Evolutionary conservation across 805 yeast genomes (phyloP).

Genomic region (Yamadazyma akitaensis): DNA sequence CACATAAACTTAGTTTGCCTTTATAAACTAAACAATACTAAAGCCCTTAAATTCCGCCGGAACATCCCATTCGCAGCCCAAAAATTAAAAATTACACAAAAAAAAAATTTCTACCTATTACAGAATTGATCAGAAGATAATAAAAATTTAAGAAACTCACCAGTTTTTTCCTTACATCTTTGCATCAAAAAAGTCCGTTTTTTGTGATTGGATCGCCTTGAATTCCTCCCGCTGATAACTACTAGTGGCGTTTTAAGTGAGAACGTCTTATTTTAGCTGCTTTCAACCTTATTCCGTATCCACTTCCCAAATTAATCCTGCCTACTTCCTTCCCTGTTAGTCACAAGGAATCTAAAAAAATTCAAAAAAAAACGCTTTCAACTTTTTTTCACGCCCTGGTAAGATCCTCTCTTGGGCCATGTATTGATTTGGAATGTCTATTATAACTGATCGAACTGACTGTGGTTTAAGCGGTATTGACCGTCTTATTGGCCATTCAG

Average conservation of each 20-base stretch:
- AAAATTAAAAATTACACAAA: slow-evolving; percentile 3
- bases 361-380: not conserved
- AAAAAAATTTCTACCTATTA: slow-evolving; percentile 1
- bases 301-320: not conserved
- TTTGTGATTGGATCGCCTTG: not conserved
- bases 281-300: not conserved
- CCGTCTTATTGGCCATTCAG: not conserved
- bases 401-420: slow-evolving; percentile 2
- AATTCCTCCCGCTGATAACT: not conserved
- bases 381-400: not conserved
- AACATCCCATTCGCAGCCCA: not conserved
- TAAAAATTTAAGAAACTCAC: slow-evolving; percentile 7
- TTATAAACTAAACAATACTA: no score
- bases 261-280: not conserved
- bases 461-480: not conserved
- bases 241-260: not conserved
- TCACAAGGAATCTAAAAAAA: not conserved
- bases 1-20: no score
- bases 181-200: not conserved
- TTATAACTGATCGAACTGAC: not conserved
- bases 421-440: not conserved
- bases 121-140: slow-evolving; percentile 9
- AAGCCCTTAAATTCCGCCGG: not conserved
- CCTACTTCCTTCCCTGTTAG: not conserved
- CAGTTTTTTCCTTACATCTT: slow-evolving; percentile 4